Evolutionary conservation across 2,329 filamentous ascomycete genomes (phyloP), one percentile per base, ranked within the genome.

Genomic region (Amphichorda felina): DNA sequence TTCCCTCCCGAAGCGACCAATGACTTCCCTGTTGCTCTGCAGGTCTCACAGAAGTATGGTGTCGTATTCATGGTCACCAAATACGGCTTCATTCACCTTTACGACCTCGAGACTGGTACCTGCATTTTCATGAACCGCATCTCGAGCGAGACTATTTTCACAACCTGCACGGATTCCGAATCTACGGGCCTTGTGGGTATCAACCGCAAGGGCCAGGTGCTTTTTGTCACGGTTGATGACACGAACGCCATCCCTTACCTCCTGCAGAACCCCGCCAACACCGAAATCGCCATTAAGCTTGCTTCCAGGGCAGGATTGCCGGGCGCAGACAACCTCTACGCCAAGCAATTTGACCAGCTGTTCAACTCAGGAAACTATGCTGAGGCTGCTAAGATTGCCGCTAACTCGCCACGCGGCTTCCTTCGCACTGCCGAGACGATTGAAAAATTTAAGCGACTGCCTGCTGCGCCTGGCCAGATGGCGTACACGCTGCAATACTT

Each of bases 71-170:
- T 98, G 51, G 86, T 98, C 43, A 98, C 91, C 38, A 98, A 98
- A 61, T 98, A 95, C 53, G 91, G 91, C 36, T 98, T 96, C 64
- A 96, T 98, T 50, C 91, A 98, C 62, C 75, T 98, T 17, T 96
- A 98, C 63, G 93, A 98, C 53, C 76, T 98, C 38, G 93, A 98
- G 67, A 91, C 84, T 7, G 93, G 85, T 39, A 83, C 82, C 10
- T 93, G 86, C 57, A 91, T 98, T 55, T 98, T 95, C 74, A 93
- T 98, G 87, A 98, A 98, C 71, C 82, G 93, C 49, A 98, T 98
- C 52, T 98, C 91, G 24, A 94, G 87, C 67, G 91, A 98, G 56
- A 98, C 91, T 18, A 96, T 98, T 56, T 98, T 98, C 66, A 93
- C 89, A 18, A 95, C 88, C 15, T 82, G 85, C 32, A 66, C 79